phyloP scores from a whole-genome alignment of 257 asterid genomes.

The Mentha longifolia region DNA sequence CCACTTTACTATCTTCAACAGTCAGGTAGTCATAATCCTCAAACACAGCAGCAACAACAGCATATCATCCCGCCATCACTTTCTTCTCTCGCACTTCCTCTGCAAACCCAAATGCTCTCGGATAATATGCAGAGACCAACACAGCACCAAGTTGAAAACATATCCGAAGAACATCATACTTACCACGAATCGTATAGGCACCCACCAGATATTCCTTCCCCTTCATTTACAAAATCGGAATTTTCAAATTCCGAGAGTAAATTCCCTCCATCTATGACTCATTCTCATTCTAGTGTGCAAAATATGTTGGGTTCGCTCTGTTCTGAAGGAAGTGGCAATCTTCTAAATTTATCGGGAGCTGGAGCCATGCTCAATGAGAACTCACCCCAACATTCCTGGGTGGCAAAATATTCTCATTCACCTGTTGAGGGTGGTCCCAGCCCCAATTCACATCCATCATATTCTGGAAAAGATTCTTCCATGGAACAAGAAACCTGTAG shows the following conservation, averaged over 20 bases:
- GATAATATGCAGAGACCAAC: slow-evolving; percentile 64
- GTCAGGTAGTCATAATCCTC: slow-evolving; percentile 52
- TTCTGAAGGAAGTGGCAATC: slow-evolving; percentile 69
- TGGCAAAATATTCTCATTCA: slow-evolving; percentile 53
- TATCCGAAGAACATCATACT: slow-evolving; percentile 49
- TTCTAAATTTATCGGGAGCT: slow-evolving; percentile 59
- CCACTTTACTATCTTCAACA: slow-evolving; percentile 69
- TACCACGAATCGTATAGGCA: slow-evolving; percentile 74
- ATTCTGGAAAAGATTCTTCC: slow-evolving; percentile 67
- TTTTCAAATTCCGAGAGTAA: slow-evolving; percentile 55
- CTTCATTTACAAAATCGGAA: slow-evolving; percentile 67
- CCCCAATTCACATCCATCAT: slow-evolving; percentile 51
- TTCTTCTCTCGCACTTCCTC: slow-evolving; percentile 58
- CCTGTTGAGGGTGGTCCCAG: slow-evolving; percentile 48
- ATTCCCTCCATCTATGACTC: slow-evolving; percentile 52
- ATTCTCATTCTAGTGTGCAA: slow-evolving; percentile 63
- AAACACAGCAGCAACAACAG: slow-evolving; percentile 64
- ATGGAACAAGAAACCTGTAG: slow-evolving; percentile 58
- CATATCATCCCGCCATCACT: slow-evolving; percentile 54
- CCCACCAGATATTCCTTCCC: slow-evolving; percentile 63
- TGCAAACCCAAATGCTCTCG: slow-evolving; percentile 67
- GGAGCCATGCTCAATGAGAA: slow-evolving; percentile 61
- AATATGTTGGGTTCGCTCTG: slow-evolving; percentile 72
- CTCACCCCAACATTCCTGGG: slow-evolving; percentile 74
- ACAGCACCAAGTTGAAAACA: slow-evolving; percentile 59